Evolutionary conservation across 306 rosid species (phyloP), one percentile per base, ranked within the genome.

Genomic region (Gynostemma pentaphyllum): DNA sequence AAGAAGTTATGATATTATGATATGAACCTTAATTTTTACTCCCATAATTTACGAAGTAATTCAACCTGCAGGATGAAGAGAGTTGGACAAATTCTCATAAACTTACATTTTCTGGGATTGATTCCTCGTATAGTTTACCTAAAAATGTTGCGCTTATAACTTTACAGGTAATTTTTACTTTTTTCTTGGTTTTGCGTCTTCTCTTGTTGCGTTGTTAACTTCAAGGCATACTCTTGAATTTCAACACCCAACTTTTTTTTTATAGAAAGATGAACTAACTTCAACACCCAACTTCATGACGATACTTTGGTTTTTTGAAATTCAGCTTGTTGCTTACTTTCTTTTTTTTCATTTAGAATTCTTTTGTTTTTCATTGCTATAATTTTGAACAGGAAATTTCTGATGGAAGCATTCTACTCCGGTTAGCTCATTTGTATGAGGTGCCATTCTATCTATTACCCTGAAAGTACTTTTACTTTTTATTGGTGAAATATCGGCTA

Each of bases 401-500:
- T 29, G 71, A 70, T 27, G 76, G 76, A 49, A 79, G 66, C 7
- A 67, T 72, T 47, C 78, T 79, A 4, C 70, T 79, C 44, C 84
- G 84, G 55, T 70, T 79, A 29, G 84, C 84, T 16, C 84, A 75
- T 69, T 54, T 79, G 32, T 79, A 72, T 18, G 81, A 79, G 84
- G 84, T 75, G 42, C 41, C 23, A 32, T 50, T 65, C 54, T 64
- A 41, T 64, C 13, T 18, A 51, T 40, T 23, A 24, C 40, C 56
- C 59, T 9, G 28, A 10, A 34, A 57, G 29, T 39, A 60, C 29
- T 60, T 22, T 12, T 28, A 39, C 65, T 60, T 39, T 22, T 4
- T 36, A 27, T 37, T 22, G 6, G 11, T 60, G 6, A 12, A 36
- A 57, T 57, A 5, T 41, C 5, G 27, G 27, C 7, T 30, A 52